Conservation (phyloP, 495 filamentous ascomycete species). For the Tuber melanosporum region DNA sequence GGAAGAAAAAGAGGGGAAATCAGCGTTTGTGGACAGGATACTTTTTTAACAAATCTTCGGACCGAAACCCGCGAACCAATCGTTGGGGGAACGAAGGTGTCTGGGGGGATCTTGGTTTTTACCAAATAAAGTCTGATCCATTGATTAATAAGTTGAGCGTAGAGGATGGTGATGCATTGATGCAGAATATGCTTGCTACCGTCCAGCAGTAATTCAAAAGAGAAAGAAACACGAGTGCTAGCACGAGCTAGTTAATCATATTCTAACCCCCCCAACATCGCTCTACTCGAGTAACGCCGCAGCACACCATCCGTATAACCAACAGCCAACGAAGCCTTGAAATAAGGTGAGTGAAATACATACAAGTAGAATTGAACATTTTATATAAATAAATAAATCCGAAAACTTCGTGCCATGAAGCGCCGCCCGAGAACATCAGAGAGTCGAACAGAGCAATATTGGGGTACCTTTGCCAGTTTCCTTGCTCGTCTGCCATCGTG, state of each 20-base stretch:
- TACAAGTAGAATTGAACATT: background rate
- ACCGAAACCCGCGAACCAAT: background rate
- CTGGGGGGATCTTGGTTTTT: background rate
- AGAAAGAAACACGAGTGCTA: background rate
- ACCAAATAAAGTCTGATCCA: background rate
- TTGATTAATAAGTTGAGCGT: background rate
- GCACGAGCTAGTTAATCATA: background rate
- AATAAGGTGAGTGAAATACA: background rate
- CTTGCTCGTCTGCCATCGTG: background rate
- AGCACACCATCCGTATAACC: background rate
- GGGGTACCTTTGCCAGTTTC: background rate
- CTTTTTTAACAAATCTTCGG: too few species aligned
- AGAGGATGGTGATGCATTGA: background rate
- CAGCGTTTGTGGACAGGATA: too few species aligned
- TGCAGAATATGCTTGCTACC: background rate
- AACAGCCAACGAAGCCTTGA: background rate
- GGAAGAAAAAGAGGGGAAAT: background rate
- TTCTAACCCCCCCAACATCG: background rate
- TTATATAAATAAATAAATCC: background rate
- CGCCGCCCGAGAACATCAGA: background rate
- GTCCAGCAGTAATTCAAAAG: background rate
- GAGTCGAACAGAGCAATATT: background rate
- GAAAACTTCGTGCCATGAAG: background rate
- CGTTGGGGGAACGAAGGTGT: background rate
- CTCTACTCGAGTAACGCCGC: background rate